Base-by-base conservation (phyloP, 768 basidiomycete genomes). In the Leccinum rimulosum region DNA sequence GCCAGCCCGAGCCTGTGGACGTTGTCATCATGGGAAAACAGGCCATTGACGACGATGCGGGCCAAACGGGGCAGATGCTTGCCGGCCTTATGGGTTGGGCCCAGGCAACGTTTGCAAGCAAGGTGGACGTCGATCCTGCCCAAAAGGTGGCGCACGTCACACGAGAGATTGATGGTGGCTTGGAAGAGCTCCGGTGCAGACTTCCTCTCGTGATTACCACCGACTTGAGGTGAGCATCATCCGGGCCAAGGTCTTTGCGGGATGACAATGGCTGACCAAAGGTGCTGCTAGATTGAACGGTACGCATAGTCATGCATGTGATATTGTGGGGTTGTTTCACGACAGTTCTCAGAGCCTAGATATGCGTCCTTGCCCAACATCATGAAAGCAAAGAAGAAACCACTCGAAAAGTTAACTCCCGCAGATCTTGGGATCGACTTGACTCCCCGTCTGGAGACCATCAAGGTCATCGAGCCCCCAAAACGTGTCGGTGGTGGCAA, bases 361-460 rank as follows among this genome's bases (percentile, higher is more conserved):
- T 99, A 97, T 69, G 97, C 97, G 0, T 94, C 95, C n/a, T 74
- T 99, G 60, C 93, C 94, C 4, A 95, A 93, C 66, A 96, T 96
- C 74, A 96, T 96, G 93, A 95, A 96, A 75, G 97, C 97, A n/a
- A 98, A 98, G 82, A 99, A 98, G 83, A 99, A 99, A 78, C 88
- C 90, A 14, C 75, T 98, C 47, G 88, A 95, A 75, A 94, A 91
- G 69, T 67, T 97, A 54, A 84, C 83, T 15, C 80, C 93, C 1
- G 78, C 80, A 25, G 93, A 95, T 65, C 85, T 98, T 25, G 86
- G 86, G 7, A 78, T 98, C 25, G 93, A 98, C 76, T 82, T 93
- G 55, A 82, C 85, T 0, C 93, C 94, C 15, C 80, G 84, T 33
- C 76, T 98, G 28, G 91, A 97, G 77, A 93, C 87, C 0, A 67